Evolutionary conservation across 2,329 filamentous ascomycete species (phyloP), one percentile per base, ranked within the genome.

Genomic region (Bipolaris oryzae): DNA sequence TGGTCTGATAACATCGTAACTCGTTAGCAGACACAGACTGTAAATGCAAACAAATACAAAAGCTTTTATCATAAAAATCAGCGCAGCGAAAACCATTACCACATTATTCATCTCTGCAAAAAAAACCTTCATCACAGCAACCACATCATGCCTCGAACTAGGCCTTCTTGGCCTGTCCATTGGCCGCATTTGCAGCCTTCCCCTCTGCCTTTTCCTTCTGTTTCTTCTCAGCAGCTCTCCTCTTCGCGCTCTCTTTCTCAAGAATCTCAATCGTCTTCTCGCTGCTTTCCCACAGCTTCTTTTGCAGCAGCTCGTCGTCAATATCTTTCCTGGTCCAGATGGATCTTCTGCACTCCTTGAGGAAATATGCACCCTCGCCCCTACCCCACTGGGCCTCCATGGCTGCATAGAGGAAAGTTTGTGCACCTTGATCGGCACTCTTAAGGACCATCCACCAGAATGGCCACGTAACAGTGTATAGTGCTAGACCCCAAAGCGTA

Each of bases 361-460:
- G 83, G 53, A 96, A 77, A 71, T 84, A 89, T 0, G 88, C 89
- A 3, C 90, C 91, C 1, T 77, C 72, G 1, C 84, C 87, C 46
- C 87, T 82, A 3, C 84, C 86, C 48, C 92, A 85, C 2, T 83
- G 81, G 2, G 84, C 84, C 53, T 97, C 93, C 91, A 97, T 96
- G 1, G 88, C 87, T 0, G 93, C 93, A 64, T 88, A 89, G 7
- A 98, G 79, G 44, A 98, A 87, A 5, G 90, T 92, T 77, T 99
- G 93, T 0, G 94, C 91, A 2, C 91, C 95, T 78, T 90, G 88
- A 50, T 87, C 79, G 0, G 92, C 85, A 33, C 90, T 93, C 77
- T 99, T 98, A 50, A 99, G 81, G 1, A 97, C 75, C 20, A 99
- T 76, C 91, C 94, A 98, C 75, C 90, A 91, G 0, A 96, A 64